Base-by-base conservation (phyloP, 2,329 filamentous ascomycete species). In the Epichloe uncinata region DNA sequence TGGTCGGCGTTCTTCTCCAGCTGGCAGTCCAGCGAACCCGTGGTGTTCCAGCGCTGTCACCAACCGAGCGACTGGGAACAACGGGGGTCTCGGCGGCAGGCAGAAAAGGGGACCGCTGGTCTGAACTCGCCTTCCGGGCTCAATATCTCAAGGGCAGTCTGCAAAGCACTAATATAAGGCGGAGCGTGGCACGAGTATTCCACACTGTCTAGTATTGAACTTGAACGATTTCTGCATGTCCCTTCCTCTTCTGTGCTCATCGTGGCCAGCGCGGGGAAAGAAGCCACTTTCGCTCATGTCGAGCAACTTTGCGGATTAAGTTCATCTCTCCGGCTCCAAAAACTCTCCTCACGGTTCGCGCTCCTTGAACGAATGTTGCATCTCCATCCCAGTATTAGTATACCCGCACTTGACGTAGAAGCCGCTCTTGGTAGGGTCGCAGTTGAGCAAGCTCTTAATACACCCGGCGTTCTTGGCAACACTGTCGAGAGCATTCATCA, bases 361-460 rank as follows among this genome's bases (percentile, higher is more conserved):
- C 30, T 46, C 18, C 36, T 36, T 42, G n/a, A 50, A 55, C 2
- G 37, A 5, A 22, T 52, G 56, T 38, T 52, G 46, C 57, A 59
- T 59, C 45, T 59, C 57, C 38, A 51, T 50, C 11, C 54, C 53
- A 1, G 51, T 46, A 12, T 43, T 16, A 2, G 38, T 26, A 47
- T 61, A 62, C 9, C 60, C 59, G 45, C 60, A 62, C 36, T 58
- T 67, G 20, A 56, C 73, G 62, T 91, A 93, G 67, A 93, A 91
- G 0, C 82, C 82, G 62, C 87, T 83, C 52, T 90, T 91, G 46
- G 78, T 74, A 63, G 86, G 82, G 11, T 81, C 84, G 66, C 87
- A 91, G 60, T 91, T 86, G 50, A 91, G 72, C 53, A 90, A 89
- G 41, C 75, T 84, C 77, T 85, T 91, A 62, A 88, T 89, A 64